Evolutionary conservation across 2,329 filamentous ascomycete species (phyloP).

Genomic region (Monosporascus sp.): DNA sequence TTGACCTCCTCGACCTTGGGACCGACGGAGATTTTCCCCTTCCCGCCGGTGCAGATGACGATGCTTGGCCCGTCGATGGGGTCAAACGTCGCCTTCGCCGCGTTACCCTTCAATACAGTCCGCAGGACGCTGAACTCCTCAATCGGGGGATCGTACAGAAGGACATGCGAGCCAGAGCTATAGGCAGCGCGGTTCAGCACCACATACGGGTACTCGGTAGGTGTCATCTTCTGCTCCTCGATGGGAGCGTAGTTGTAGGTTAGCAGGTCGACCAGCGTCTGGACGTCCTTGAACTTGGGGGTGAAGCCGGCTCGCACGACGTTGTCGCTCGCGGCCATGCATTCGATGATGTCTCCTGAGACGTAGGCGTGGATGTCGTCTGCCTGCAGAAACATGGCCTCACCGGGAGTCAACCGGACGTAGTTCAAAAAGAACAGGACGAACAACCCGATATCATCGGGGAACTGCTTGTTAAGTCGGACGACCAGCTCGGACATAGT

Average conservation of each 20-base stretch:
- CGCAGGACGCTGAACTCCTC: slow-evolving; percentile 92
- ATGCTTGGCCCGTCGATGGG: slow-evolving; percentile 85
- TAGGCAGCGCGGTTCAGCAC: slow-evolving; percentile 80
- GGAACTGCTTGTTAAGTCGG: slow-evolving; percentile 78
- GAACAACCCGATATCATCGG: slow-evolving; percentile 85
- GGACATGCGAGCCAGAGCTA: slow-evolving; percentile 65
- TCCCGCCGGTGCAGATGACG: slow-evolving; percentile 81
- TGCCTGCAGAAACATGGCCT: slow-evolving; percentile 92
- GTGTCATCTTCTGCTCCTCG: slow-evolving; percentile 87
- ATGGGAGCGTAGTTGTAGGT: slow-evolving; percentile 96
- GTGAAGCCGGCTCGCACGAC: slow-evolving; percentile 96
- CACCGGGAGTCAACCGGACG: slow-evolving; percentile 78
- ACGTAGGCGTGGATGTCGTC: slow-evolving; percentile 97
- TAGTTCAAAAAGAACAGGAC: slow-evolving; percentile 98
- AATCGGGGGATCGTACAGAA: slow-evolving; percentile 91
- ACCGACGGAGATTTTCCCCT: slow-evolving; percentile 80
- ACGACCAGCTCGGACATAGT: slow-evolving; percentile 72
- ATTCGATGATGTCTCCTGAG: slow-evolving; percentile 93
- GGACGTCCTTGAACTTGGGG: slow-evolving; percentile 96
- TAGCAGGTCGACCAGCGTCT: slow-evolving; percentile 82
- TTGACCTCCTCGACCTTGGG: slow-evolving; percentile 71
- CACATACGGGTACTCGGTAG: slow-evolving; percentile 78
- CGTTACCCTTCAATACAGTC: slow-evolving; percentile 64
- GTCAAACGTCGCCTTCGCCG: slow-evolving; percentile 84
- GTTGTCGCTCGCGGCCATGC: slow-evolving; percentile 98